Base-by-base conservation (phyloP, 805 yeast genomes). In the Ogataea methylovora region DNA sequence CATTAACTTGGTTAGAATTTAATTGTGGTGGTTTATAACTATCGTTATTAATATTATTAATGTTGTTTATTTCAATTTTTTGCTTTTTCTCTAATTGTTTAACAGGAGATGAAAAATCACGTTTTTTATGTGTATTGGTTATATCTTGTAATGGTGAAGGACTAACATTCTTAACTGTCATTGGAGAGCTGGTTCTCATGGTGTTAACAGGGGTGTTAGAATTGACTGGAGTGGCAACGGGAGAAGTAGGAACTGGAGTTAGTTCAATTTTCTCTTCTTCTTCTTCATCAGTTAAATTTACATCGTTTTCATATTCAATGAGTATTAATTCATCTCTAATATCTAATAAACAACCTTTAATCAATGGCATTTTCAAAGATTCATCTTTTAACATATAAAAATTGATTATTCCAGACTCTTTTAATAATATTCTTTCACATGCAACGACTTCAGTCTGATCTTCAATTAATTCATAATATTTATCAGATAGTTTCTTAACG, bases 321-420 rank as follows among this genome's bases (percentile, higher is more conserved):
- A 51, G 27, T 4, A 54, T 36, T 13, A 73, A 50, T 35, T 78
- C 75, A n/a, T 83, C 82, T 44, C 84, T 76, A 34, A 90, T 69
- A 48, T 85, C 90, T 34, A 88, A 47, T 15, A 76, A 58, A 6
- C 84, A 64, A 27, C 80, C 80, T 30, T 70, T 64, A 27, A 75
- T 66, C 35, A 71, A 67, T 6, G 92, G 92, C 49, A 87, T 60
- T 3, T 66, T 60, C 15, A 84, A 67, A 2, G 73, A 61, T 57
- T 88, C 95, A 36, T 69, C 73, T 38, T 73, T 69, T 38, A 71
- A 60, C 31, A 88, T 69, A 29, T 67, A 62, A 41, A 79, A 69
- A 43, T 77, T 76, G 12, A 79, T 72, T 44, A 63, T 62, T 24
- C 60, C 48, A 4, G 54, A 40, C 31, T 64, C 69, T 40, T 65